Evolutionary conservation across 768 basidiomycete species (phyloP), one percentile per base, ranked within the genome.

Genomic region (Lepiota subincarnata): DNA sequence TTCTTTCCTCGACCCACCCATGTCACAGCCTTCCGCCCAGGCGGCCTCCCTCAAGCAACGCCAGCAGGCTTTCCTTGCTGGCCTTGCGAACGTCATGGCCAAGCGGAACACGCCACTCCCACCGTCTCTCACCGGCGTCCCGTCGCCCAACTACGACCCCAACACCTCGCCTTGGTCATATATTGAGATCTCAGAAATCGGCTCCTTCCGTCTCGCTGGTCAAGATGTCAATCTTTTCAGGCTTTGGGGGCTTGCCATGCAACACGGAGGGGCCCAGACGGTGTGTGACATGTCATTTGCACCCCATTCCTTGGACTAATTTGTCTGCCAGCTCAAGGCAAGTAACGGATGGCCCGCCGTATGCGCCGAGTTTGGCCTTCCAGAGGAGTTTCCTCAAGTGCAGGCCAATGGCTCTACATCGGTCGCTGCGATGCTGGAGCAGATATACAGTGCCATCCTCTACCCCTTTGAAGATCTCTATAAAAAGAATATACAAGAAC

Each of bases 191-290:
- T 79, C 82, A 51, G 86, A 87, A 57, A 59, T 76, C 10, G 90
- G 91, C 28, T 69, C 76, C 37, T 75, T 92, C 66, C 80, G 81
- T 44, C 62, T 92, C 16, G 86, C 82, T 2, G 87, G 86, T 14
- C 86, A 79, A 65, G 88, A 91, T 59, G 69, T 92, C 41, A 85
- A 88, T 64, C 66, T 92, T n/a, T 84, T 86, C 67, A 86, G 77
- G 62, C 68, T 92, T 8, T 92, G 86, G 83, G 74, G 73, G 11
- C 56, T 80, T 38, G 84, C 88, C 41, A 70, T 70, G 53, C 76
- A 81, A 57, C 60, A 69, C 34, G 90, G 91, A 20, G 89, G 89
- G 24, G 72, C 73, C 14, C 66, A 69, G 57, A 80, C 76, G 62
- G 90, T 90, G 70, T 62, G 79, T 71, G 49, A 49, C 20, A 43